Conservation (phyloP, 345 rosid genomes). For the Arabis hirsuta region DNA sequence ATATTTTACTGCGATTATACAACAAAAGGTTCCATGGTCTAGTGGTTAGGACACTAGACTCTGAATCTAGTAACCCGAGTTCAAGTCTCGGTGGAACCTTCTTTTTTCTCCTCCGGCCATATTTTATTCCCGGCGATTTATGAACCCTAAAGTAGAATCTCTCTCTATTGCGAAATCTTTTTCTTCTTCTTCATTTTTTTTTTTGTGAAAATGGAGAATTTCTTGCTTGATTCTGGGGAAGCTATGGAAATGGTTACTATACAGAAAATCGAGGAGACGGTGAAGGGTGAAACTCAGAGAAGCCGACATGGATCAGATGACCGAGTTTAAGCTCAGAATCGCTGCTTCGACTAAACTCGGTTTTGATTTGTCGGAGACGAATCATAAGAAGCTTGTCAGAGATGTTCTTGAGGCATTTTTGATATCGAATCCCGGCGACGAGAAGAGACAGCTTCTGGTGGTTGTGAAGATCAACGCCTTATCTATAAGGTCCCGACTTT, state of each 20-base stretch:
- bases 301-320: constrained; percentile 65
- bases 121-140: too few species aligned
- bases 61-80: constrained; percentile 98
- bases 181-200: not conserved
- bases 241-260: constrained; percentile 47
- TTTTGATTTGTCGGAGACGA: constrained; percentile 53
- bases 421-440: constrained; percentile 46
- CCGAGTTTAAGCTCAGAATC: constrained; percentile 76
- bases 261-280: constrained; percentile 60
- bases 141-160: constrained; percentile 33
- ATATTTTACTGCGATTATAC: too few species aligned
- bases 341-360: constrained; percentile 61
- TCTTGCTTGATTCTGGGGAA: constrained; percentile 2
- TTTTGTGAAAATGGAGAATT: not conserved
- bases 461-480: constrained; percentile 46
- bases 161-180: not conserved
- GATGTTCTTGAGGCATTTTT: constrained; percentile 65
- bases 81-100: constrained; percentile 95
- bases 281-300: constrained; percentile 54
- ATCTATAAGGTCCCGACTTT: constrained; percentile 58
- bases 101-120: not conserved
- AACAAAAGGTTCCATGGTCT: constrained; percentile 65
- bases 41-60: constrained; percentile 98
- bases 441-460: constrained; percentile 24
- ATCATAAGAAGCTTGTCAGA: constrained; percentile 57